Conservation (phyloP, 306 rosid species). For the Carpinus viminea region DNA sequence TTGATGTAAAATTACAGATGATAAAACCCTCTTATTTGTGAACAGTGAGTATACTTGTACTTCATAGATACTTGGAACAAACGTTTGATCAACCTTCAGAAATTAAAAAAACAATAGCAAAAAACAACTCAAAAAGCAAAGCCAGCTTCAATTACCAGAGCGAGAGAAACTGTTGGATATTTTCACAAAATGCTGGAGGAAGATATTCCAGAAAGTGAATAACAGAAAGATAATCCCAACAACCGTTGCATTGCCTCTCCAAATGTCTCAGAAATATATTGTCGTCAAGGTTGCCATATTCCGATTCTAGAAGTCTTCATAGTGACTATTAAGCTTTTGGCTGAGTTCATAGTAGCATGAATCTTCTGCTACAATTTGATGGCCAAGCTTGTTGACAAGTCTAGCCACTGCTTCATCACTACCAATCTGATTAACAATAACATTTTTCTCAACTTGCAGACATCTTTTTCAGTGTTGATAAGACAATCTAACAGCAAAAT, state of each 20-base stretch:
- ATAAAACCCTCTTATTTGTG: too few species aligned
- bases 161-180: not conserved
- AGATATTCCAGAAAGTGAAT: conserved; percentile 2
- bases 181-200: not conserved
- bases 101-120: too few species aligned
- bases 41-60: too few species aligned
- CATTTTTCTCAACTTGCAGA: conserved; percentile 12
- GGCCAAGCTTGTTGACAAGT: conserved; percentile 18
- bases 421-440: conserved; percentile 21
- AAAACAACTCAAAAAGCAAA: not conserved
- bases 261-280: conserved; percentile 37
- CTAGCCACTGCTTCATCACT: conserved; percentile 17
- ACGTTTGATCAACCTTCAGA: too few species aligned
- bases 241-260: conserved; percentile 37
- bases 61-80: too few species aligned
- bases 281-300: conserved; percentile 22
- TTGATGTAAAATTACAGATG: too few species aligned
- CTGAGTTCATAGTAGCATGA: conserved; percentile 2
- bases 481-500: conserved; percentile 24
- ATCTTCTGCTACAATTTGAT: conserved; percentile 5
- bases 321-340: not conserved
- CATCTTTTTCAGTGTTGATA: conserved; percentile 25
- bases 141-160: not conserved
- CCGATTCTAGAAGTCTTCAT: conserved; percentile 17
- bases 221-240: conserved; percentile 18